These are phyloP conservation scores for Hypoxylon subgilvum DNA, from an alignment of 495 filamentous ascomycete species.

Conservation along the genomic window DNA sequence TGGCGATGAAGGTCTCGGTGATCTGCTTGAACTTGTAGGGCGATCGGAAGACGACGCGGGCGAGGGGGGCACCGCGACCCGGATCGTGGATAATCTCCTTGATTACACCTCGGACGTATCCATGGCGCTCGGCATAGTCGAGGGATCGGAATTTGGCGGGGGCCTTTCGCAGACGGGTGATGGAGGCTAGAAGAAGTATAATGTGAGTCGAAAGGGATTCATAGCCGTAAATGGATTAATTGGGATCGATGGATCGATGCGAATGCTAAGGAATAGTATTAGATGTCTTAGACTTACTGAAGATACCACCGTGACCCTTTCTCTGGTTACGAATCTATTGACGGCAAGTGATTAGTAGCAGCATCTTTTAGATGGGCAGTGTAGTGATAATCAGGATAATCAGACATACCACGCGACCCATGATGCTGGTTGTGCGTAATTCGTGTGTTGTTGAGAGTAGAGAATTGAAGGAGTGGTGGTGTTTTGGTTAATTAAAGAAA, in stretches of 20 bases:
- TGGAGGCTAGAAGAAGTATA: constrained; percentile 41
- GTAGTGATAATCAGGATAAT: neutral
- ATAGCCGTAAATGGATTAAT: neutral
- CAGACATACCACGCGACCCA: constrained; percentile 61
- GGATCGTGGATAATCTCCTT: constrained; percentile 99
- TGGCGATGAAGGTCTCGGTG: constrained; percentile 98
- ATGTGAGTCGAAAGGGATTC: constrained; percentile 16
- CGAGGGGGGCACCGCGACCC: constrained; percentile 95
- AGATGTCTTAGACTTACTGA: constrained; percentile 71
- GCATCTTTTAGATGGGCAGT: neutral
- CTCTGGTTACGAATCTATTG: constrained; percentile 88
- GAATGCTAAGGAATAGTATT: constrained; percentile 27
- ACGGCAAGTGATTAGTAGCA: constrained; percentile 30
- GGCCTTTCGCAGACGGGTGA: constrained; percentile 90
- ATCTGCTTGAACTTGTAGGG: constrained; percentile 87
- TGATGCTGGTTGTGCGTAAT: constrained; percentile 45
- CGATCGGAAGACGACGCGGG: constrained; percentile 93
- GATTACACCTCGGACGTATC: constrained; percentile 94
- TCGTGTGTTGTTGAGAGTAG: constrained; percentile 36
- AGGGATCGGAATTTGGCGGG: constrained; percentile 89
- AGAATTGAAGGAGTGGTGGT: constrained; percentile 32
- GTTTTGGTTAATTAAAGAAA: constrained; percentile 36
- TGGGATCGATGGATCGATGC: constrained; percentile 2
- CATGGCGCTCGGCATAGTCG: constrained; percentile 94
- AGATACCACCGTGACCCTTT: constrained; percentile 98